phyloP scores from a whole-genome alignment of 495 filamentous ascomycete genomes.

The Aspergillus nidulans region DNA sequence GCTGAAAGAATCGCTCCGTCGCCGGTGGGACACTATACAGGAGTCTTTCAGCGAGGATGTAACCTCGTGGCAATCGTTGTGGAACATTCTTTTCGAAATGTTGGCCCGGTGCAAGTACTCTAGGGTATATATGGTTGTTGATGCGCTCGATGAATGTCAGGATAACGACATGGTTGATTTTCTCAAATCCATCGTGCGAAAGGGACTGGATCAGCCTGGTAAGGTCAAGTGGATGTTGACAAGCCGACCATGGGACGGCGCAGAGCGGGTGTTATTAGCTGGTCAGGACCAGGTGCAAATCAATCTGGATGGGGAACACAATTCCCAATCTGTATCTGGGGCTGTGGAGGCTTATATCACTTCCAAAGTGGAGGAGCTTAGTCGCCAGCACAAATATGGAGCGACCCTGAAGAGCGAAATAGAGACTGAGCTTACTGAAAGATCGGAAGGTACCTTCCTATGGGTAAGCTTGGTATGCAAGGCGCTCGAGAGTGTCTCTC shows the following conservation, averaged over 20 bases:
- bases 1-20: neutral
- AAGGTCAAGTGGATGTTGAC: constrained; percentile 28
- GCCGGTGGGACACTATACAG: constrained; percentile 16
- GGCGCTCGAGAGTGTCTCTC: constrained; percentile 5
- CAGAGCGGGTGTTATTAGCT: constrained; percentile 15
- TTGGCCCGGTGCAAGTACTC: constrained; percentile 3
- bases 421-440: constrained; percentile 17
- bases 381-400: neutral
- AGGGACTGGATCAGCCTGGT: constrained; percentile 6
- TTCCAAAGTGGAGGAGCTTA: neutral
- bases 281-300: constrained; percentile 4
- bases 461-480: constrained; percentile 29
- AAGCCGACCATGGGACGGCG: constrained; percentile 20
- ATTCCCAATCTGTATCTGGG: too few species aligned
- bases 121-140: constrained; percentile 14
- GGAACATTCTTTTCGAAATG: constrained; percentile 30
- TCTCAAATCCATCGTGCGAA: constrained; percentile 24
- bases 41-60: constrained; percentile 23
- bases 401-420: neutral
- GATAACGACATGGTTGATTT: constrained; percentile 24
- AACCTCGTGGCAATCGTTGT: constrained; percentile 28
- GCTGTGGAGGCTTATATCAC: neutral
- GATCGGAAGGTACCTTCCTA: constrained; percentile 29
- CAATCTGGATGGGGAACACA: neutral
- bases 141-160: constrained; percentile 20